Percentiles rank a stretch among this genome's conserved stretches.
phyloP scores from a whole-genome alignment of 805 yeast species.

The Saturnispora halmiae region DNA sequence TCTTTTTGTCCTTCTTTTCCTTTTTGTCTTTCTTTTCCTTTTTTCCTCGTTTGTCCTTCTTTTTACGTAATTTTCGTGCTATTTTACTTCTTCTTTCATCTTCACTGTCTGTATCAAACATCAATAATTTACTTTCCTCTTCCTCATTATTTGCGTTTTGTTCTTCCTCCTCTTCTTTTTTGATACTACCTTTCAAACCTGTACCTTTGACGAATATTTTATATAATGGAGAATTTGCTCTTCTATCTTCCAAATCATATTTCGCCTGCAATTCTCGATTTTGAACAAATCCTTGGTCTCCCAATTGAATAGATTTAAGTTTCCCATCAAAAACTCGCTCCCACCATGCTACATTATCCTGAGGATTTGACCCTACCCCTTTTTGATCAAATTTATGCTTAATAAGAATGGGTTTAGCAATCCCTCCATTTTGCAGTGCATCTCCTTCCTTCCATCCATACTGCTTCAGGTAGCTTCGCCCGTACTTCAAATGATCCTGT shows the following conservation, averaged over 20 bases:
- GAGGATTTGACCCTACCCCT: constrained; percentile 75
- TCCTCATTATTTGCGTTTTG: constrained; percentile 6
- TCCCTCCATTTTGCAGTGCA: constrained; percentile 69
- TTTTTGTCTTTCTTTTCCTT: constrained; percentile 17
- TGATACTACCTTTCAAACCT: constrained; percentile 67
- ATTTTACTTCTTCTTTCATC: constrained; percentile 23
- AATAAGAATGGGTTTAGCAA: constrained; percentile 78
- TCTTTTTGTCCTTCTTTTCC: constrained; percentile 16
- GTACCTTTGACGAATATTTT: constrained; percentile 83
- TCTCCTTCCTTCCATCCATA: constrained; percentile 94
- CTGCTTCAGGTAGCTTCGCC: constrained; percentile 45
- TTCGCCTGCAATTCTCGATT: no score
- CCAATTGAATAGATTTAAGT: constrained; percentile 55
- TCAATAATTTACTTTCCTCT: constrained; percentile 16
- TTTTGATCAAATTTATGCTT: constrained; percentile 84
- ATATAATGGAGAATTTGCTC: constrained; percentile 54
- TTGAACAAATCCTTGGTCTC: constrained; percentile 8
- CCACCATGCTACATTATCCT: constrained; percentile 93
- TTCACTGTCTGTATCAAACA: constrained; percentile 21
- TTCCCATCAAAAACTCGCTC: constrained; percentile 92
- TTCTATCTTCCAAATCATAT: constrained; percentile 20
- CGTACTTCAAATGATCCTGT: constrained; percentile 1
- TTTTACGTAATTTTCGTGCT: constrained; percentile 21
- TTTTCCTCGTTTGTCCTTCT: constrained; percentile 19
- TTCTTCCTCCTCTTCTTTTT: constrained; percentile 27